Evolutionary conservation across 2,329 filamentous ascomycete species (phyloP), one percentile per base, ranked within the genome.

Genomic region (Aspergillus udagawae): DNA sequence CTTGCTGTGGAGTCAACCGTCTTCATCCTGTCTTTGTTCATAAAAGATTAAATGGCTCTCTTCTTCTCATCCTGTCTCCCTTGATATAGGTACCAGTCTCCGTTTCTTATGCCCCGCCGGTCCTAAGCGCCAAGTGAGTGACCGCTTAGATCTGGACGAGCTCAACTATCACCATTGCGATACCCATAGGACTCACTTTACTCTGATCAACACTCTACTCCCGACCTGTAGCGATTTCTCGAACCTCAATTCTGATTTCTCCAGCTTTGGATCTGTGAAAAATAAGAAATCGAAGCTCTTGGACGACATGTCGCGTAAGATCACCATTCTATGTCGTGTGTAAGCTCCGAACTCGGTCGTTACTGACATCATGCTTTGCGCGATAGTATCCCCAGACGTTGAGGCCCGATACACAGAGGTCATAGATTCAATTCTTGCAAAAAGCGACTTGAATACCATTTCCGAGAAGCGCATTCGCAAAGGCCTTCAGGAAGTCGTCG

Each of bases 401-500:
- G 76, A 78, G 70, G 74, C 75, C 53, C 75, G 75, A 53, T 85
- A 85, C 70, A 77, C 80, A 48, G 74, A 74, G 65, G 84, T 87
- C 69, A 87, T 88, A 64, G 86, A 88, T 71, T 76, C 77, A 32
- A 87, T 88, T 64, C 77, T 88, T 52, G 79, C 79, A 48, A 74
- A 74, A 54, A 84, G 83, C 67, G 85, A 88, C 65, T 76, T 88
- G 29, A 83, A 83, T 61, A 86, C 83, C 54, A 82, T 88, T 62
- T 86, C 85, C 38, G 83, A 84, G 58, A 88, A 88, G 75, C 79
- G 80, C 64, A 86, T 88, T 70, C 82, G 85, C 62, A 85, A 84
- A 71, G 83, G 82, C 28, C 76, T 88, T 44, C 83, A 87, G 68
- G 83, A 83, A 65, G 75, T 75, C 59, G 80, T 87, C 53, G 80